A percentile compares a stretch with the other conserved stretches of the same genome.
These are phyloP conservation scores for Cutaneotrichosporon mucoides DNA, from an alignment of 1,284 basidiomycete species.

Conservation along the genomic window DNA sequence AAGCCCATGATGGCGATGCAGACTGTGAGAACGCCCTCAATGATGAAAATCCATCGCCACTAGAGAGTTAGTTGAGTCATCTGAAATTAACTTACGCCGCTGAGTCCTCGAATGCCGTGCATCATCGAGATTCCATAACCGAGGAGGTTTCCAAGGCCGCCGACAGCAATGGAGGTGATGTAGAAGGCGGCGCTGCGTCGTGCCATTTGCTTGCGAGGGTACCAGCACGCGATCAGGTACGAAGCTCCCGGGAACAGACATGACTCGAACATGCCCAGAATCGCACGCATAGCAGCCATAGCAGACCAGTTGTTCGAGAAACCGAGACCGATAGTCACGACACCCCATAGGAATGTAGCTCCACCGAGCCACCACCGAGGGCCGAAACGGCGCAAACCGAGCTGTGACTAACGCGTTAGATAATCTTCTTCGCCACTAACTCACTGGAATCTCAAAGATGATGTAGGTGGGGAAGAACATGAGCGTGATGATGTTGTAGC, in stretches of 20 bases:
- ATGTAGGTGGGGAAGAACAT: conserved; percentile 26
- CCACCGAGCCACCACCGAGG: conserved; percentile 11
- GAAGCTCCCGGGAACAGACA: conserved; percentile 45
- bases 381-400: conserved; percentile 25
- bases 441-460: conserved; percentile 36
- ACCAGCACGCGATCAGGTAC: conserved; percentile 50
- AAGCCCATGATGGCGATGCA: conserved; percentile 34
- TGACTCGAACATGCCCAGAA: conserved; percentile 47
- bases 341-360: conserved; percentile 38
- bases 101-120: conserved; percentile 1
- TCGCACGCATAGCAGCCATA: conserved; percentile 45
- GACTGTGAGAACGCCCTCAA: conserved; percentile 33
- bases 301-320: conserved; percentile 40
- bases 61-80: too few species aligned
- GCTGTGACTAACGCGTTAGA: conserved; percentile 4
- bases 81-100: background rate
- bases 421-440: background rate
- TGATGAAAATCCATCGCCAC: conserved; percentile 17
- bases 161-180: conserved; percentile 27
- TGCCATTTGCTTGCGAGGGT: conserved; percentile 51
- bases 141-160: conserved; percentile 18
- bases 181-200: conserved; percentile 47
- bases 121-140: conserved; percentile 10
- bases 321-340: conserved; percentile 45
- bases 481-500: conserved; percentile 44